Evolutionary conservation across 805 yeast genomes (phyloP), one percentile per base, ranked within the genome.

Genomic region (Saccharomycopsis selenospora): DNA sequence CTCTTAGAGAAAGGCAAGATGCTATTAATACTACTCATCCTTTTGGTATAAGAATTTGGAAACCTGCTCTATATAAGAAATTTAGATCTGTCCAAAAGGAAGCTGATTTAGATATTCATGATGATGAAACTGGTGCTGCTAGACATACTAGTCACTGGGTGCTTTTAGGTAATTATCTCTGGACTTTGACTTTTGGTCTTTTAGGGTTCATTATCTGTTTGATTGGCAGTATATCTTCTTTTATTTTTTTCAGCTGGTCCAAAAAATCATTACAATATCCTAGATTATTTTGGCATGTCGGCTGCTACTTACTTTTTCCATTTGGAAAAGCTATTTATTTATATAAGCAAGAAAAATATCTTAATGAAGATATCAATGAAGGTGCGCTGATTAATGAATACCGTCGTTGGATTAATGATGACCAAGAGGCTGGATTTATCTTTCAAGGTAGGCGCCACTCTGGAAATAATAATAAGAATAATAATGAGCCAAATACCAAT

Each of bases 11-110:
- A 57, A 80, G 97, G 55, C 99, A 93, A 65, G 90, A 86, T 57
- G 99, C 99, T 13, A 93, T 93, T 61, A 93, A 93, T 61, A 81
- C 85, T 46, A 89, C 97, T 3, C 99, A 93, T 69, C 99, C 99
- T 0, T 93, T 93, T 60, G 99, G 99, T 73, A 91, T 93, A 42
- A 83, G 96, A 64, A 87, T 93, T 58, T 93, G 99, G 99, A 93
- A 93, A 61, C 99, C 99, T 1, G 96, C 98, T 2, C 70, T 93
- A 48, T 93, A 93, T 67, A 93, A 93, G 63, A 93, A 93, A 64
- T 76, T 77, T 51, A 80, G 99, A 59, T 86, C 96, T 3, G 97
- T 93, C 27, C 93, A 93, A 56, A 73, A 80, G 36, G 82, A 87
- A 50, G 97, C 98, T 1, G 95, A 87, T 51, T 85, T 85, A 53